Conservation (phyloP, 176 grass and related monocot species). For the Secale cereale region DNA sequence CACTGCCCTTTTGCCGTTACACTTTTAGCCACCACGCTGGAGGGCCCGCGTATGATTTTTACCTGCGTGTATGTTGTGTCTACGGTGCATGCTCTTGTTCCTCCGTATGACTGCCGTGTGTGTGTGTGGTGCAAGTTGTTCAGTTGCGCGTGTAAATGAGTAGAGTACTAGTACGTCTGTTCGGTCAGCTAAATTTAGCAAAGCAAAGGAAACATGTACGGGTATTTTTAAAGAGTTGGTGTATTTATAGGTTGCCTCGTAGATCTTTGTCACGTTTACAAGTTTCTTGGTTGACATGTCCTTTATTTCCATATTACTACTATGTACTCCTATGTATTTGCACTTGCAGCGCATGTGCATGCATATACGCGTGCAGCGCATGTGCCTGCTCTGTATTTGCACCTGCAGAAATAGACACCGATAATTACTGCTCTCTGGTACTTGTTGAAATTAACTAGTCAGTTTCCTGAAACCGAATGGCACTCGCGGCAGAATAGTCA, state of each 20-base stretch:
- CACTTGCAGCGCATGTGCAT: too few species aligned
- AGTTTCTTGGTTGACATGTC: background rate
- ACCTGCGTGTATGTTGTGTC: background rate
- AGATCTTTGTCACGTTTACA: background rate
- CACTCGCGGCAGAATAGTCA: background rate
- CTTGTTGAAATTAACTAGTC: background rate
- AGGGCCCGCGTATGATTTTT: background rate
- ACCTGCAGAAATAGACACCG: background rate
- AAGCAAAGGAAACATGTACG: background rate
- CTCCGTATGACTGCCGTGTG: background rate
- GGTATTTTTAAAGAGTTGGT: background rate
- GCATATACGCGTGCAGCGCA: background rate
- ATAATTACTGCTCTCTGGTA: too few species aligned
- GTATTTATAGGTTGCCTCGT: background rate
- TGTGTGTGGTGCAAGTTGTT: background rate
- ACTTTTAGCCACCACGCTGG: background rate
- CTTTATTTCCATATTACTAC: background rate
- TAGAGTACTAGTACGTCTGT: background rate
- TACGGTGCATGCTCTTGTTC: background rate
- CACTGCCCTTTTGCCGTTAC: background rate
- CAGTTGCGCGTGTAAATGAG: background rate
- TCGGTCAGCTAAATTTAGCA: background rate
- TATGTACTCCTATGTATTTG: too few species aligned
- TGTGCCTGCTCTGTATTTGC: background rate
- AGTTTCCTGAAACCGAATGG: background rate